Evolutionary conservation across 2,329 filamentous ascomycete genomes (phyloP).

Genomic region (Lachnum nothofagi): DNA sequence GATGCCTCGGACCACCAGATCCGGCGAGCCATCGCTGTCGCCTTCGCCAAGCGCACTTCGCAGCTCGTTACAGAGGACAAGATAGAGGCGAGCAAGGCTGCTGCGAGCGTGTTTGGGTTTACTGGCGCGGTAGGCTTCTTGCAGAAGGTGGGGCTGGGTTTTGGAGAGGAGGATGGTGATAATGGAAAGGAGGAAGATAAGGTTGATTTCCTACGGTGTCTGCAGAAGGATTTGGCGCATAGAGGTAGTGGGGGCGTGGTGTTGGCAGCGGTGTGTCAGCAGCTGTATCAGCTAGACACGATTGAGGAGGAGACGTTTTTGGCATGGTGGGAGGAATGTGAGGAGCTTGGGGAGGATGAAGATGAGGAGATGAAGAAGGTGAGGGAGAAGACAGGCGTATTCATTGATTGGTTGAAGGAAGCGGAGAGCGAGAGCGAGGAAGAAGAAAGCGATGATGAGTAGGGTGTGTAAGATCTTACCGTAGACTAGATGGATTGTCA

Average conservation of each 20-base stretch:
- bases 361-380: constrained; percentile 65
- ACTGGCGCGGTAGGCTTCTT: constrained; percentile 53
- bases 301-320: constrained; percentile 85
- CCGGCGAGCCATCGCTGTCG: constrained; percentile 76
- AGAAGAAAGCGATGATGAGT: constrained; percentile 35
- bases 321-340: constrained; percentile 77
- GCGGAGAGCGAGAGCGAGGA: constrained; percentile 63
- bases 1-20: constrained; percentile 88
- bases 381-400: constrained; percentile 65
- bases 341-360: constrained; percentile 50
- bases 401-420: constrained; percentile 81
- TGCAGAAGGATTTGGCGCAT: constrained; percentile 74
- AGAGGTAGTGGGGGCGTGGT: constrained; percentile 60
- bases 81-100: constrained; percentile 59
- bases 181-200: constrained; percentile 68
- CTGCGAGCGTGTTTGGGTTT: constrained; percentile 54
- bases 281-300: constrained; percentile 77
- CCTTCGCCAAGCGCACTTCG: constrained; percentile 76
- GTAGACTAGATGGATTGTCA: not conserved
- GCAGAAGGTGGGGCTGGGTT: constrained; percentile 54
- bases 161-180: no score
- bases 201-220: constrained; percentile 73
- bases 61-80: constrained; percentile 57
- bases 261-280: constrained; percentile 73
- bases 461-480: not conserved